These are phyloP conservation scores for Fusarium bulbicola DNA, from an alignment of 2,329 filamentous ascomycete genomes.

Conservation along the genomic window DNA sequence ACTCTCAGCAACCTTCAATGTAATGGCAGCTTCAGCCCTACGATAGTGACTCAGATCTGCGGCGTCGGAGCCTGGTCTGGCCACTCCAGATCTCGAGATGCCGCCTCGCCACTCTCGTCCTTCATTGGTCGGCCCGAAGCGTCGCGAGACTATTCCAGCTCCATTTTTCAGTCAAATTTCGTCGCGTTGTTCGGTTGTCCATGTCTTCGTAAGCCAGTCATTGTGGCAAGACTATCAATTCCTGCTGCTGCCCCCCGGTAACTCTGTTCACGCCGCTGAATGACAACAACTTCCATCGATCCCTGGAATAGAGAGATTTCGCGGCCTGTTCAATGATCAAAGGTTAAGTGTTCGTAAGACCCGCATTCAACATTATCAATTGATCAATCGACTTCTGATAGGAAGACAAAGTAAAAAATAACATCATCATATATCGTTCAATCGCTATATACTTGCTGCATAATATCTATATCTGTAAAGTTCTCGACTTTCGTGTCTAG, in stretches of 20 bases:
- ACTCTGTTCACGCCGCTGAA: background rate
- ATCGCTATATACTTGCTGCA: constrained; percentile 3
- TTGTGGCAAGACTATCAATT: accelerated
- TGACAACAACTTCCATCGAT: background rate
- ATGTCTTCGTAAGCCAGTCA: no score
- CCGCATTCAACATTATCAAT: background rate
- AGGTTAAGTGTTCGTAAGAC: background rate
- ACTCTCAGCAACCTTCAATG: background rate
- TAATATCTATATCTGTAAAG: background rate
- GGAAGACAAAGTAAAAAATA: no score
- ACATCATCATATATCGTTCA: constrained; percentile 6
- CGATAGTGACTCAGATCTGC: background rate
- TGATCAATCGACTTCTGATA: no score
- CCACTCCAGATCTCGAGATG: background rate
- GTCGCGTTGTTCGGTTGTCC: accelerated
- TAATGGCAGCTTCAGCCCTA: background rate
- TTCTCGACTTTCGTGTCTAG: background rate
- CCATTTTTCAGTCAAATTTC: background rate
- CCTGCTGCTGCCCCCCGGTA: accelerated
- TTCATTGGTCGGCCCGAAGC: background rate
- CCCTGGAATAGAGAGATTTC: background rate
- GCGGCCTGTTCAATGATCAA: accelerated
- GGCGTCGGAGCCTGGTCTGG: background rate
- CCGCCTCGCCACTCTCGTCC: background rate
- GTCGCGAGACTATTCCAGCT: background rate